Evolutionary conservation across 1,284 basidiomycete genomes (phyloP).

Genomic region (Coniferiporia sulphurascens): DNA sequence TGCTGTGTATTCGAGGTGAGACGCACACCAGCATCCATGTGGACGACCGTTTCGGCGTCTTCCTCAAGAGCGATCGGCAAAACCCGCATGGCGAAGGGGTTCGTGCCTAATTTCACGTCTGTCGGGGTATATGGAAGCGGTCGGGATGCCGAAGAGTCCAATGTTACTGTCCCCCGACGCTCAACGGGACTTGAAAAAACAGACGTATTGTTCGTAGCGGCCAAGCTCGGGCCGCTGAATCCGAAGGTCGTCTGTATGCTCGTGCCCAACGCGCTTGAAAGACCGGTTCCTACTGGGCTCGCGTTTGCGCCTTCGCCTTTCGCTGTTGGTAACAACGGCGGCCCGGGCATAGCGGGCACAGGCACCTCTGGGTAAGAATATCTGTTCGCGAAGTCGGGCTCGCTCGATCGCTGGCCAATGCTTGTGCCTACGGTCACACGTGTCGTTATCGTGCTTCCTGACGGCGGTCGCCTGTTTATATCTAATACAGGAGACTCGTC

Average conservation of each 20-base stretch:
- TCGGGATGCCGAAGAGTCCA: slow-evolving; percentile 1
- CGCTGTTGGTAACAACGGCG: not conserved
- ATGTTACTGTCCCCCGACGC: not conserved
- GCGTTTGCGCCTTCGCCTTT: not conserved
- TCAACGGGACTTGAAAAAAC: not conserved
- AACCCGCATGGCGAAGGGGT: not conserved
- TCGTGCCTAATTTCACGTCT: not conserved
- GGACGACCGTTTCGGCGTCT: slow-evolving; percentile 5
- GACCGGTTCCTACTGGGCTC: slow-evolving; percentile 1
- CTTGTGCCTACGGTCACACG: slow-evolving; percentile 18
- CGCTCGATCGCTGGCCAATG: slow-evolving; percentile 12
- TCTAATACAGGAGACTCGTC: slow-evolving; percentile 14
- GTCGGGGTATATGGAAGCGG: slow-evolving; percentile 6
- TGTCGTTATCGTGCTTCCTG: slow-evolving; percentile 17
- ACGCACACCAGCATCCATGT: slow-evolving; percentile 13
- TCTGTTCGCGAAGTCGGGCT: slow-evolving; percentile 13
- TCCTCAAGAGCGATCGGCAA: not conserved
- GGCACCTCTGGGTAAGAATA: slow-evolving; percentile 10
- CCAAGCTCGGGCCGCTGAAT: not conserved
- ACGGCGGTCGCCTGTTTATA: slow-evolving; percentile 16
- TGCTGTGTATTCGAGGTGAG: slow-evolving; percentile 4
- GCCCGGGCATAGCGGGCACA: not conserved
- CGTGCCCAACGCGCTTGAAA: not conserved
- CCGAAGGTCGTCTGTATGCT: not conserved
- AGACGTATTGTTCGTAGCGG: not conserved